Evolutionary conservation across 805 yeast species (phyloP).

Genomic region (Ascoidea rubescens): DNA sequence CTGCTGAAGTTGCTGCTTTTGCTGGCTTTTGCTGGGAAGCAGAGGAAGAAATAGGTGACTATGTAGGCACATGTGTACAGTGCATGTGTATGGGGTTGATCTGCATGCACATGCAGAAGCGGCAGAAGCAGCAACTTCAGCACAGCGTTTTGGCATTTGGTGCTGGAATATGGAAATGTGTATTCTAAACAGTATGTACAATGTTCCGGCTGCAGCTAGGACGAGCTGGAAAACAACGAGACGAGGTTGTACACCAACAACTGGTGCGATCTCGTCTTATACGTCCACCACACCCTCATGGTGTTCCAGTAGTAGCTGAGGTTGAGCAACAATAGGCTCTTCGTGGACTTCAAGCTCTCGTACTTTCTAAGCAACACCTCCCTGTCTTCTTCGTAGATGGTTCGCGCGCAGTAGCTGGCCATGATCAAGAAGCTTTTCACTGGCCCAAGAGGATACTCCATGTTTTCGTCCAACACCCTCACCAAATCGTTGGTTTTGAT

Average conservation of each 20-base stretch:
- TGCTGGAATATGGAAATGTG: neutral
- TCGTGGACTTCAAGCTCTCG: too few species aligned
- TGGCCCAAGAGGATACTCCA: constrained; percentile 73
- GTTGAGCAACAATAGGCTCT: neutral
- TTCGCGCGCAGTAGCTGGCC: constrained; percentile 78
- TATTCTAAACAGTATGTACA: constrained; percentile 1
- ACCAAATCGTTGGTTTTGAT: constrained; percentile 91
- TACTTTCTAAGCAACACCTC: constrained; percentile 18
- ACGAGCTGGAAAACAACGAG: too few species aligned
- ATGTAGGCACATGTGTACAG: neutral
- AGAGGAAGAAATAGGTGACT: constrained; percentile 1
- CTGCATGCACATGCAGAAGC: constrained; percentile 1
- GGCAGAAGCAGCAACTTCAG: constrained; percentile 3
- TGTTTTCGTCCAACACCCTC: constrained; percentile 72
- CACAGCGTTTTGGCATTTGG: neutral
- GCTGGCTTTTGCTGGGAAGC: neutral
- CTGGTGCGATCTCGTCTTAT: too few species aligned
- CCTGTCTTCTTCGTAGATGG: constrained; percentile 56
- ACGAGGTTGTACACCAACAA: too few species aligned
- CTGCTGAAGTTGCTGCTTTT: constrained; percentile 4
- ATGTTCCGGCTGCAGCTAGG: neutral
- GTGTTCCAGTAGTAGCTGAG: constrained; percentile 1
- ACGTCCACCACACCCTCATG: too few species aligned
- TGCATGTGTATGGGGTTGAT: neutral
- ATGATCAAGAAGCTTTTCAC: constrained; percentile 79